Percentiles rank a stretch among this genome's conserved stretches.
Conservation (phyloP, 2,329 filamentous ascomycete species). For the Sporothrix euskadiensis region DNA sequence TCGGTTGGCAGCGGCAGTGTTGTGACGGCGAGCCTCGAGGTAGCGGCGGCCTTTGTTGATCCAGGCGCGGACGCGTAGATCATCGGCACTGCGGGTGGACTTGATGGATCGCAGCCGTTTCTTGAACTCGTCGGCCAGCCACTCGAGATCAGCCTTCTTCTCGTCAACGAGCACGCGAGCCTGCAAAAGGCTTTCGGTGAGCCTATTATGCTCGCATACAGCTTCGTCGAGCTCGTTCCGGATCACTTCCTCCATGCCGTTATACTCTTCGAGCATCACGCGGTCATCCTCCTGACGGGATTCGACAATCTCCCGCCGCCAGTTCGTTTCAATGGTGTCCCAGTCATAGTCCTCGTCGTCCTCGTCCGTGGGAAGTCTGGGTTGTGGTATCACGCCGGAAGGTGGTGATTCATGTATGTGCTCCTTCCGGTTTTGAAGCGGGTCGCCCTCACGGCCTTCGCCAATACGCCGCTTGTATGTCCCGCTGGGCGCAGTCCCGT, state of each 20-base stretch:
- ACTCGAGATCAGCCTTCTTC: constrained; percentile 27
- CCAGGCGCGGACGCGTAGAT: constrained; percentile 28
- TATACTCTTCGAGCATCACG: constrained; percentile 40
- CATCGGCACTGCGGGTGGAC: constrained; percentile 22
- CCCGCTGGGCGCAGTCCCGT: background rate
- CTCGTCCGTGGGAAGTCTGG: background rate
- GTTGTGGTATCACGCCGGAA: background rate
- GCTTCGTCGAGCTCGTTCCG: constrained; percentile 42
- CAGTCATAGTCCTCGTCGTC: constrained; percentile 35
- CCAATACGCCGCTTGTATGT: background rate
- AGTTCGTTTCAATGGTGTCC: constrained; percentile 43
- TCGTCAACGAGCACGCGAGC: constrained; percentile 34
- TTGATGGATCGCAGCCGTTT: background rate
- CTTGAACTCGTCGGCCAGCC: constrained; percentile 30
- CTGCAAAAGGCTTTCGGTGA: constrained; percentile 43
- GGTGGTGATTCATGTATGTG: too few relatives aligned
- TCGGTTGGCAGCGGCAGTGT: too few relatives aligned
- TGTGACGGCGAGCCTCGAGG: background rate
- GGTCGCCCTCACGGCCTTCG: background rate
- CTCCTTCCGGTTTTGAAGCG: too few relatives aligned
- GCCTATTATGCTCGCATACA: constrained; percentile 41
- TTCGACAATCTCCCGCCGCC: constrained; percentile 33
- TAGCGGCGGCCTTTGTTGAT: constrained; percentile 14
- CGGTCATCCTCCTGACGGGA: constrained; percentile 37
- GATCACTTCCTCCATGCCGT: constrained; percentile 37